Base-by-base conservation (phyloP, 257 asterid species). In the Schizonepeta tenuifolia region DNA sequence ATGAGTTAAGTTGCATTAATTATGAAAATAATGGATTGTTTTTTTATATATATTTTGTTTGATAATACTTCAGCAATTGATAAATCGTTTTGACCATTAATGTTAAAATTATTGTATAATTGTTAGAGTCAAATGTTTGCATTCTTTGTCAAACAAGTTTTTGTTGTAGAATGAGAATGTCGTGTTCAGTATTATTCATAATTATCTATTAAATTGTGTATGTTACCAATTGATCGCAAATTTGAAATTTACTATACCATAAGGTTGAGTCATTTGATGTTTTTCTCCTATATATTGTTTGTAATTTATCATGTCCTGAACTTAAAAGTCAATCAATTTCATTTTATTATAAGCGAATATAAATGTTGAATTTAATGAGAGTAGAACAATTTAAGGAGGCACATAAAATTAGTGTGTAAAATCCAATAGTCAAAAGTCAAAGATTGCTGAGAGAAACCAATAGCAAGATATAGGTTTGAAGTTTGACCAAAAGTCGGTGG, bases 381-480 rank as follows among this genome's bases (percentile, higher is more conserved):
- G 22, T 49, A n/a, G 20, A 15, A 44, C n/a, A n/a, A n/a, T n/a
- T n/a, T 31, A 10, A 40, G 9, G 55, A 15, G 12, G 56, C 5
- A 8, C 7, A 50, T 15, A 13, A 33, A 31, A 46, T 41, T 22
- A 10, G 18, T 24, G 2, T 9, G 31, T 8, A 38, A 50, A 68
- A 73, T 60, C 2, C 3, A 60, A 56, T 41, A 66, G 78, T 77
- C 82, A 75, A 75, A 62, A 62, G 81, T 81, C 86, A 75, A 78
- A 71, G 73, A 70, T 78, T 59, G 73, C 21, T 51, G 62, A 73
- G 17, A 55, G 60, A 46, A 47, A 41, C 35, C 47, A 70, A 65
- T 18, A 21, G 22, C 46, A 49, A 8, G 46, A n/a, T 40, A 17
- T 49, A 24, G 28, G 17, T 67, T 59, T 43, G 54, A 72, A 36